Base-by-base conservation (phyloP, 257 asterid species). In the Primulina eburnea region DNA sequence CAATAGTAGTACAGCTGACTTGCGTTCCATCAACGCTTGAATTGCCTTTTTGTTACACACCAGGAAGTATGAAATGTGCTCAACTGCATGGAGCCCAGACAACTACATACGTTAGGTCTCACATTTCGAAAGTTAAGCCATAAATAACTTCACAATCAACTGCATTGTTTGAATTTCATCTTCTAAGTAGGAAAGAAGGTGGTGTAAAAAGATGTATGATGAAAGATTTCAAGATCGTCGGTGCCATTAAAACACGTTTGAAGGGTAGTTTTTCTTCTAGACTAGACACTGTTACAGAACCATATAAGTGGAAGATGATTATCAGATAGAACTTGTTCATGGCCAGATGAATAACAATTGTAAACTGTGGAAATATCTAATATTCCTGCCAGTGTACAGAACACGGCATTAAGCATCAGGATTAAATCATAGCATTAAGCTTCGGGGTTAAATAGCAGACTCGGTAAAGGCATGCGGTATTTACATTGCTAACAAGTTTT, bases 401-500 rank as follows among this genome's bases (percentile, higher is more conserved):
- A 50, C 20, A 28, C 34, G 8, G 58, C 20, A 30, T 56, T 24
- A 64, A 64, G 64, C 47, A 70, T 11, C 68, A 24, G 26, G 26
- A 24, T 24, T 24, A 24, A 24, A 24, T 24, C 26, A 24, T 24
- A 24, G 58, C 20, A 30, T 56, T 24, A 64, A 64, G 64, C 47
- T 66, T 11, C 68, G 37, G 30, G 64, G 55, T 16, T 20, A 58
- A 50, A 53, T 14, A 24, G 43, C 32, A 38, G 28, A 65, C 17
- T 58, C 47, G 32, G 77, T 7, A 50, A 53, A 21, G 52, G 24
- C 24, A 64, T 64, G 33, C 14, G 75, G 79, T 33, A 74, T 73
- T 83, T 89, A 90, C 99, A 76, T 90, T 90, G 92, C 96, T 84
- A 68, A 93, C 76, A 70, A 87, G 94, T 81, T 90, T 89, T 57